Conservation (phyloP, 2,329 filamentous ascomycete species). For the Xylaria sp. region DNA sequence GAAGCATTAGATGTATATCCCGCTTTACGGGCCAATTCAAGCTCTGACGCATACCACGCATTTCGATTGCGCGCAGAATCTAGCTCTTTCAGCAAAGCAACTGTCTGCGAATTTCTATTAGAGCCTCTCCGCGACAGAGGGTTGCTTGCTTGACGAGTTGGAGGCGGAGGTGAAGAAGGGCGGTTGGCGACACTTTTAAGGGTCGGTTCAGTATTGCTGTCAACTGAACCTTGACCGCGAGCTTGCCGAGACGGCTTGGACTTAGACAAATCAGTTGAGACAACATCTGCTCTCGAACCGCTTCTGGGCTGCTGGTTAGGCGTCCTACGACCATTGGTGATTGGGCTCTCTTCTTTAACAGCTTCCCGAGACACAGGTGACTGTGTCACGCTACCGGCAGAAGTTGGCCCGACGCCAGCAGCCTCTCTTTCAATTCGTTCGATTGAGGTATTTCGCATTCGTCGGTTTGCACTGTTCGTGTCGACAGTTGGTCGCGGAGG, state of each 20-base stretch:
- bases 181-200: conserved; percentile 58
- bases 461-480: conserved; percentile 53
- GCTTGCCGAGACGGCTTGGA: conserved; percentile 63
- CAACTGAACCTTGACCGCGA: conserved; percentile 73
- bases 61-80: conserved; percentile 87
- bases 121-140: conserved; percentile 70
- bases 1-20: conserved; percentile 82
- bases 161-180: conserved; percentile 68
- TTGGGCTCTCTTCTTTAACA: conserved; percentile 61
- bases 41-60: conserved; percentile 96
- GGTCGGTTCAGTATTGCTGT: conserved; percentile 71
- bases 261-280: conserved; percentile 52
- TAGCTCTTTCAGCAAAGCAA: conserved; percentile 84
- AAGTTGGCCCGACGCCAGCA: conserved; percentile 53
- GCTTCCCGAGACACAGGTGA: conserved; percentile 59
- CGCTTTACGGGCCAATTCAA: conserved; percentile 89
- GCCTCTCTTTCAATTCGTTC: conserved; percentile 56
- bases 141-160: conserved; percentile 67
- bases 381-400: conserved; percentile 50
- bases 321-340: conserved; percentile 71
- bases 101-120: conserved; percentile 72
- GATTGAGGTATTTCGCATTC: conserved; percentile 62
- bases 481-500: conserved; percentile 61
- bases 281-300: conserved; percentile 53
- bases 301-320: conserved; percentile 64